Evolutionary conservation across 2,329 filamentous ascomycete species (phyloP).

Genomic region (Penicillium carneum): DNA sequence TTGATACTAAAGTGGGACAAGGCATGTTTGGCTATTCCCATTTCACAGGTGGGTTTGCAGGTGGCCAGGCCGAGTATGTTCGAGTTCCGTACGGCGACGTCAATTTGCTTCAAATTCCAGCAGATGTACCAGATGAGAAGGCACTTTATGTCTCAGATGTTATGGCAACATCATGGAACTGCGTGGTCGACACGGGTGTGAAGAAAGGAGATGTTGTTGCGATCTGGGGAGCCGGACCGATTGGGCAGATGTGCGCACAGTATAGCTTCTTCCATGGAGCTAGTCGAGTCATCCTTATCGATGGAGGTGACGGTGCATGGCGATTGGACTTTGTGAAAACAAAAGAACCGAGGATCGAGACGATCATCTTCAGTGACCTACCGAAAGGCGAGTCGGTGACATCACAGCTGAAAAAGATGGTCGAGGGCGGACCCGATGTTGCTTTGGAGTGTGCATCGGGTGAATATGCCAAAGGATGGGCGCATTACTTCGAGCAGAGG

Average conservation of each 20-base stretch:
- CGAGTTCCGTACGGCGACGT: conserved; percentile 81
- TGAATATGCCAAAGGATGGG: conserved; percentile 69
- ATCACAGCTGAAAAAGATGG: conserved; percentile 74
- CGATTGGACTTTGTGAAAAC: conserved; percentile 72
- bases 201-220: conserved; percentile 78
- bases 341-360: conserved; percentile 70
- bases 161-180: conserved; percentile 78
- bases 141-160: conserved; percentile 83
- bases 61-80: conserved; percentile 86
- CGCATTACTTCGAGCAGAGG: conserved; percentile 65
- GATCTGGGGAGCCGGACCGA: conserved; percentile 85
- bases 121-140: conserved; percentile 83
- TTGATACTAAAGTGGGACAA: conserved; percentile 12
- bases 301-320: conserved; percentile 68
- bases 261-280: conserved; percentile 76
- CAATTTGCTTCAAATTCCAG: conserved; percentile 80
- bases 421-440: conserved; percentile 75
- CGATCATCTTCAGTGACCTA: conserved; percentile 73
- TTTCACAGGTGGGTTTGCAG: conserved; percentile 85
- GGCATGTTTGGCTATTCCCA: conserved; percentile 74
- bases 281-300: conserved; percentile 77
- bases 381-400: conserved; percentile 71
- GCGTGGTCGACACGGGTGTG: conserved; percentile 83
- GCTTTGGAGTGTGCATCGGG: conserved; percentile 72
- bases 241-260: conserved; percentile 78